These are phyloP conservation scores for Sporisorium reilianum DNA, from an alignment of 1,284 basidiomycete species.

Conservation along the genomic window DNA sequence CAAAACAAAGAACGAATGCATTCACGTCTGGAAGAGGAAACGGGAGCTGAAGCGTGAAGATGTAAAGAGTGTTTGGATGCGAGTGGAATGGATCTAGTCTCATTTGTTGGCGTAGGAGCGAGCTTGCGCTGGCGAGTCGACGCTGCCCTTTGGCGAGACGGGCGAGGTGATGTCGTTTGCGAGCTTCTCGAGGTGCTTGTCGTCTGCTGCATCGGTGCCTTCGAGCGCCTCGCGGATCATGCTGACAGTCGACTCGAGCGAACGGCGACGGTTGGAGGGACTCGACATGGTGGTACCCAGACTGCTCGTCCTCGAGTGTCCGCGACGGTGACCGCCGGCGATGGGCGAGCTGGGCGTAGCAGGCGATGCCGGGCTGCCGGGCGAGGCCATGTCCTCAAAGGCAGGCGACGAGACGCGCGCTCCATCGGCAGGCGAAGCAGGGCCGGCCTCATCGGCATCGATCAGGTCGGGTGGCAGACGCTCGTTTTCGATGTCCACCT, in stretches of 20 bases:
- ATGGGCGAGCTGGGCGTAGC: constrained; percentile 53
- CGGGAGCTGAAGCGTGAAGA: neutral
- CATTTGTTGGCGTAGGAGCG: constrained; percentile 21
- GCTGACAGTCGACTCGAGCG: constrained; percentile 94
- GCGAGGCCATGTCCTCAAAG: constrained; percentile 41
- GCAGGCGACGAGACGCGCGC: constrained; percentile 72
- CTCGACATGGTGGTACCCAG: constrained; percentile 96
- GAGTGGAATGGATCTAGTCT: neutral
- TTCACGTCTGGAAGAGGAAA: constrained; percentile 10
- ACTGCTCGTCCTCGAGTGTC: constrained; percentile 76
- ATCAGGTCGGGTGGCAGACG: constrained; percentile 85
- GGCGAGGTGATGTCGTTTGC: constrained; percentile 59
- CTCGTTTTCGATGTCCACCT: constrained; percentile 99
- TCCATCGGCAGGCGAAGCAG: constrained; percentile 73
- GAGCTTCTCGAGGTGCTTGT: constrained; percentile 59
- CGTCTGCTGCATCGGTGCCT: constrained; percentile 57
- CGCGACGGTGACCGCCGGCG: constrained; percentile 48
- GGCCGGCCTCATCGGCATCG: constrained; percentile 84
- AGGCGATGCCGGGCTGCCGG: constrained; percentile 42
- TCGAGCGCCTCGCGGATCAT: constrained; percentile 78
- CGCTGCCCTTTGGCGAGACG: constrained; percentile 33
- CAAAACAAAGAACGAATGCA: constrained; percentile 16
- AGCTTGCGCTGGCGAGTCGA: constrained; percentile 27
- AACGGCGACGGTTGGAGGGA: constrained; percentile 89
- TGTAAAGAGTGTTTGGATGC: constrained; percentile 1